phyloP scores from a whole-genome alignment of 2,329 filamentous ascomycete genomes.

The Ceratocystis destructans region DNA sequence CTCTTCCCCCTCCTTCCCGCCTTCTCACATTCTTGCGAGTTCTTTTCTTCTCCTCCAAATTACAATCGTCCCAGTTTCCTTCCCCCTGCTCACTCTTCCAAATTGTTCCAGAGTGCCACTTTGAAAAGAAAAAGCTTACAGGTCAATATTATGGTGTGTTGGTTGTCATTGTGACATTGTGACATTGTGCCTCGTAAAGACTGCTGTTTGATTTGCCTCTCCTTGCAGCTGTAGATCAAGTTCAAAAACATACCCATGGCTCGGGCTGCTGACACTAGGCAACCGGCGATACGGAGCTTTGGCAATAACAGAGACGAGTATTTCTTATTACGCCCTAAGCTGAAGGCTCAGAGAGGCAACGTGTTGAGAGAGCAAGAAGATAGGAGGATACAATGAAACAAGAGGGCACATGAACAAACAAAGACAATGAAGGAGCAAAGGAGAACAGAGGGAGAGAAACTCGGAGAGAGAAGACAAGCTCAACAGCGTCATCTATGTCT shows the following conservation, averaged over 20 bases:
- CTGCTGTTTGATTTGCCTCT: not conserved
- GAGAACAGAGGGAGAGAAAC: no score
- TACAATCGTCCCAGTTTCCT: not conserved
- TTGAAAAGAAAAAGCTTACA: no score
- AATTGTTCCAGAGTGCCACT: not conserved
- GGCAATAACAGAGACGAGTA: not conserved
- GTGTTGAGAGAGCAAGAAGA: not conserved
- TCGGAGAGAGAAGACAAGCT: no score
- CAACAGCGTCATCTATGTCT: no score
- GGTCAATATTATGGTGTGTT: not conserved
- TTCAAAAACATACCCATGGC: not conserved
- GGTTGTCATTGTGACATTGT: not conserved
- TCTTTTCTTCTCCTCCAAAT: not conserved
- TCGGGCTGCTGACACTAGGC: not conserved
- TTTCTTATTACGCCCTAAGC: not conserved
- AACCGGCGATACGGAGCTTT: not conserved
- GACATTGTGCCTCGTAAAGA: not conserved
- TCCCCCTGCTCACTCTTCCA: not conserved
- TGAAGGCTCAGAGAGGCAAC: no score
- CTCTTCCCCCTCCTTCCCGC: not conserved
- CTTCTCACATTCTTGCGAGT: not conserved
- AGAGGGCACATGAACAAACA: no score
- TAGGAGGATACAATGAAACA: no score
- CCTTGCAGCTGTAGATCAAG: constrained; percentile 6
- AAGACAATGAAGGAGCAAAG: no score